Percentiles rank a stretch among this genome's conserved stretches.
Conservation (phyloP, 179 eudicot genomes). For the Carnegiea gigantea region DNA sequence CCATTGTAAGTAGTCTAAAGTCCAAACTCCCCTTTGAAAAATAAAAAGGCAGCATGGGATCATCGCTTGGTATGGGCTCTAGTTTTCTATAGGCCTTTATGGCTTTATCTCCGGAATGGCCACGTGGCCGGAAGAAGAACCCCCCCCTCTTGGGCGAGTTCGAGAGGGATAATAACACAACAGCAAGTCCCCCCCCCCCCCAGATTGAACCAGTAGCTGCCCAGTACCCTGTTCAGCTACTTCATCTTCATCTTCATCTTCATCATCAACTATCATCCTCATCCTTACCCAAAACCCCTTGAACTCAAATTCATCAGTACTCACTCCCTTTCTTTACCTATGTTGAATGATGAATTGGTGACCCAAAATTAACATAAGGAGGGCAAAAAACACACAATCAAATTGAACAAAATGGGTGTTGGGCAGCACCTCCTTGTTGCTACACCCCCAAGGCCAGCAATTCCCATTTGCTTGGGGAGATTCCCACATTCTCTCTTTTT, state of each 20-base stretch:
- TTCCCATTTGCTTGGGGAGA: neutral
- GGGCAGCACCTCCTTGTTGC: constrained; percentile 12
- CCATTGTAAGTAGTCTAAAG: too few relatives aligned
- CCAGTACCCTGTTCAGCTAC: neutral
- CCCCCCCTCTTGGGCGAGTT: neutral
- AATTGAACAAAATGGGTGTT: constrained; percentile 5
- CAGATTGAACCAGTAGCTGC: neutral
- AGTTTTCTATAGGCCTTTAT: too few relatives aligned
- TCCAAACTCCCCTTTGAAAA: too few relatives aligned
- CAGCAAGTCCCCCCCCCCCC: neutral
- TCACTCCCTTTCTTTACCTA: neutral
- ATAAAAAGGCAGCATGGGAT: too few relatives aligned
- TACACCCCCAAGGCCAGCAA: constrained; percentile 6
- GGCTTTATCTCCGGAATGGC: constrained; percentile 5
- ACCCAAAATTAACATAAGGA: neutral
- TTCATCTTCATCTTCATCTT: neutral
- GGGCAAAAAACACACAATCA: neutral
- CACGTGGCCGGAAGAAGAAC: constrained; percentile 21
- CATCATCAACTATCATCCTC: neutral
- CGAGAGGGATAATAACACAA: neutral
- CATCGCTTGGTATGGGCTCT: too few relatives aligned
- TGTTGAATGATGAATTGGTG: constrained; percentile 5
- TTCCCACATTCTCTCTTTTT: constrained; percentile 17
- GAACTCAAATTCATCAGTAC: neutral
- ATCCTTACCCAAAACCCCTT: neutral